A percentile compares a stretch with the other conserved stretches of the same genome.
phyloP scores from a whole-genome alignment of 106 monocot genomes.

The Gastrodia elata region DNA sequence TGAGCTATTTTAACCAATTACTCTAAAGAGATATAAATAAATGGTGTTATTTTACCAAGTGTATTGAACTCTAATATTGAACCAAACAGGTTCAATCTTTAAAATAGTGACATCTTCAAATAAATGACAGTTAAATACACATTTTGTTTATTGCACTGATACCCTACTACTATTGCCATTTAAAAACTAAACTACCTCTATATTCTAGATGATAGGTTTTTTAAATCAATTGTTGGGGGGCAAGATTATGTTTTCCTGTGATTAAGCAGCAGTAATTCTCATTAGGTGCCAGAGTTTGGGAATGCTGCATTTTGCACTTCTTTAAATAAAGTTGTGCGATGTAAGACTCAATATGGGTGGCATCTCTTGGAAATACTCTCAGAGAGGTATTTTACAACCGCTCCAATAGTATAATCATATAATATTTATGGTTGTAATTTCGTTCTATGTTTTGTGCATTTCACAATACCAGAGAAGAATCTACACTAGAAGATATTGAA shows the following conservation, averaged over 20 bases:
- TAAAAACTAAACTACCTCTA: no score
- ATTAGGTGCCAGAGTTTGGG: constrained; percentile 88
- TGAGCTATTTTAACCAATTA: no score
- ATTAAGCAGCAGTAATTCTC: constrained; percentile 8
- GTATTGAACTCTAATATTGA: no score
- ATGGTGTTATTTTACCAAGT: no score
- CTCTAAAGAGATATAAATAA: no score
- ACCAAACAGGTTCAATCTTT: no score
- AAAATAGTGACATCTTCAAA: no score
- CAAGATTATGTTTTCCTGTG: neutral
- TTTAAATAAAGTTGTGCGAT: constrained; percentile 85
- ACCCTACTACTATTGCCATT: no score
- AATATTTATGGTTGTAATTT: neutral
- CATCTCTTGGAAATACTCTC: constrained; percentile 91
- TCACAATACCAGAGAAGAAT: constrained; percentile 47
- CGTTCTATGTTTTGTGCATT: constrained; percentile 4
- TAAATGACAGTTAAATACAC: no score
- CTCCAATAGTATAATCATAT: neutral
- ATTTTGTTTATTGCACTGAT: no score
- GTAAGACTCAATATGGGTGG: constrained; percentile 93
- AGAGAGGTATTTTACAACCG: constrained; percentile 43
- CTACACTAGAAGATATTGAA: constrained; percentile 54
- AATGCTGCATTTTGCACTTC: constrained; percentile 88
- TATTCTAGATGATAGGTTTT: neutral
- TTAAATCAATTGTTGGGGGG: constrained; percentile 1